Conservation (phyloP, 1,284 basidiomycete genomes). For the Naganishia albida region DNA sequence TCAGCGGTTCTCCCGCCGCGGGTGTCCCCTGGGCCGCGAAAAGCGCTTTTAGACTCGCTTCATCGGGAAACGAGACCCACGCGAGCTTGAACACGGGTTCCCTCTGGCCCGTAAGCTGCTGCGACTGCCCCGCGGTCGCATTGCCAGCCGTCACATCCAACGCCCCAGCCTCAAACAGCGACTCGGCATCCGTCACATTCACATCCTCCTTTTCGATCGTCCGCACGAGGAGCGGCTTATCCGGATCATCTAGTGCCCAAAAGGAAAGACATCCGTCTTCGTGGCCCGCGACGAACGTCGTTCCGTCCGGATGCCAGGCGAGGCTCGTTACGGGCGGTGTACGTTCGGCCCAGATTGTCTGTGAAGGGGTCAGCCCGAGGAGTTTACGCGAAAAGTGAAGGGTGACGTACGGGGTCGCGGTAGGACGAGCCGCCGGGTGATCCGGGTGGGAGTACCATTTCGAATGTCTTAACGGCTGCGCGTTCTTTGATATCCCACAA, state of each 20-base stretch:
- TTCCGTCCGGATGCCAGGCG: constrained; percentile 63
- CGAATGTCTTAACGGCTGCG: constrained; percentile 66
- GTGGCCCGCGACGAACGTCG: constrained; percentile 60
- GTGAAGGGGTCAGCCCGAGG: constrained; percentile 27
- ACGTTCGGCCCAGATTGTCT: constrained; percentile 72
- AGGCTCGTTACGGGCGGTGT: constrained; percentile 71
- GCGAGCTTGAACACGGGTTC: constrained; percentile 87
- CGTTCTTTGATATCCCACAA: constrained; percentile 71
- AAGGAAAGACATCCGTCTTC: constrained; percentile 85
- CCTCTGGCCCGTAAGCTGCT: constrained; percentile 48
- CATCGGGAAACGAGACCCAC: constrained; percentile 74
- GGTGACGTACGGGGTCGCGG: constrained; percentile 46
- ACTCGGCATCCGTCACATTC: constrained; percentile 54
- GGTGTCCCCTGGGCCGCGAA: constrained; percentile 41
- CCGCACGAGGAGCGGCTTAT: constrained; percentile 74
- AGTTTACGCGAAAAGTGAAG: constrained; percentile 1
- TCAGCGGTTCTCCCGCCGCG: constrained; percentile 41
- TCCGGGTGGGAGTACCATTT: constrained; percentile 67
- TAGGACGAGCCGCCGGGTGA: constrained; percentile 77
- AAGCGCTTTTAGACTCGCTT: constrained; percentile 44
- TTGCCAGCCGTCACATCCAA: constrained; percentile 36
- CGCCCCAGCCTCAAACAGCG: constrained; percentile 51
- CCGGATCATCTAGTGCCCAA: constrained; percentile 79
- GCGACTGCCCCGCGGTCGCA: constrained; percentile 25
- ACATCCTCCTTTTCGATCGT: constrained; percentile 62